Conservation (phyloP, 108 stramenopile species). For the Conticribra weissflogii region DNA sequence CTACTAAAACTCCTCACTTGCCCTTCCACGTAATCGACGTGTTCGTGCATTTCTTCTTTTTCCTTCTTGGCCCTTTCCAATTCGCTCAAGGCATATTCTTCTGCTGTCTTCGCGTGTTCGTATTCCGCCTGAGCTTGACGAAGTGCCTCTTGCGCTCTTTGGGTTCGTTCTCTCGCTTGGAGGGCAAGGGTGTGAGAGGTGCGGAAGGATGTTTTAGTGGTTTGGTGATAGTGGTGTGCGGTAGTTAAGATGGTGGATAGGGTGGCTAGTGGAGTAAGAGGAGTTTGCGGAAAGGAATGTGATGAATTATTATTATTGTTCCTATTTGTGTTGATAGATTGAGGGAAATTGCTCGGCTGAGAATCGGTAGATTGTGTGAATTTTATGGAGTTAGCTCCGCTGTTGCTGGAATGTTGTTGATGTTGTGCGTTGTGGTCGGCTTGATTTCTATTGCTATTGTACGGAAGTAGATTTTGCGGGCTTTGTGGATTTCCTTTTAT, state of each 20-base stretch:
- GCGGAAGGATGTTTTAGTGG: conserved; percentile 7
- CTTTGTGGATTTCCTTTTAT: conserved; percentile 37
- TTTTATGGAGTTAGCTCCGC: too few species aligned
- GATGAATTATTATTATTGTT: not conserved
- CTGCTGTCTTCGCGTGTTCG: conserved; percentile 31
- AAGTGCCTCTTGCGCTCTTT: conserved; percentile 18
- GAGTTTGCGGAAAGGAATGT: too few species aligned
- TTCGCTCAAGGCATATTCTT: conserved; percentile 13
- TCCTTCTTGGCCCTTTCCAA: not conserved
- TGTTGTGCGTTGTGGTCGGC: not conserved
- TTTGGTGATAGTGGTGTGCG: not conserved
- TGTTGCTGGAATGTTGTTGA: too few species aligned
- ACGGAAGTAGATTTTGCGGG: not conserved
- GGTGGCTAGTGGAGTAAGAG: conserved; percentile 11
- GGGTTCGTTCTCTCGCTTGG: conserved; percentile 17
- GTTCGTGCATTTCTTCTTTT: conserved; percentile 3
- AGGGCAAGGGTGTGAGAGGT: conserved; percentile 18
- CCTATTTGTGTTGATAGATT: not conserved
- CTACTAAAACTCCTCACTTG: too few species aligned
- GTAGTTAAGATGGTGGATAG: conserved; percentile 16
- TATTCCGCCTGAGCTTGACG: conserved; percentile 28
- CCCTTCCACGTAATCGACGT: too few species aligned
- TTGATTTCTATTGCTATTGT: not conserved
- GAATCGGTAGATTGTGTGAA: too few species aligned
- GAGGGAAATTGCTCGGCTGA: not conserved